Conservation (phyloP, 257 asterid species). For the Echium plantagineum region DNA sequence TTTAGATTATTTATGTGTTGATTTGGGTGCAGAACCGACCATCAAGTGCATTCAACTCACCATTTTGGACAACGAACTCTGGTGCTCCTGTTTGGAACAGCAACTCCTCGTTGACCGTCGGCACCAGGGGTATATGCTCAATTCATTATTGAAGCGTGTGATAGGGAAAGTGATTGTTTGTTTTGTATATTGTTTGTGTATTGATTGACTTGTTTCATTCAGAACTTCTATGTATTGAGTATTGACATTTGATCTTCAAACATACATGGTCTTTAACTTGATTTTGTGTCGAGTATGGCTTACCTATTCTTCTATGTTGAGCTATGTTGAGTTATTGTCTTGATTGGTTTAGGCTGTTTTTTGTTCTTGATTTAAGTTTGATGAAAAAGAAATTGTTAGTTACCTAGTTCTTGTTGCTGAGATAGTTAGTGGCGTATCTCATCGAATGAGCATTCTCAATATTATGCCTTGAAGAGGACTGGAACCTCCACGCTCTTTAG, state of each 20-base stretch:
- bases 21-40: conserved; percentile 63
- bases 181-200: too few relatives aligned
- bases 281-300: neutral
- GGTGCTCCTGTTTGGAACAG: conserved; percentile 94
- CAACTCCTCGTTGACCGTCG: conserved; percentile 71
- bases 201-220: neutral
- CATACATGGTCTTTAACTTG: neutral
- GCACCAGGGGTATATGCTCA: conserved; percentile 49
- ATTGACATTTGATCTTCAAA: neutral
- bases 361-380: neutral
- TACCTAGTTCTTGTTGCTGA: neutral
- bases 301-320: neutral
- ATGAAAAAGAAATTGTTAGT: neutral
- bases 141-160: neutral
- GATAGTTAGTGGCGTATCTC: too few relatives aligned
- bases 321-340: neutral
- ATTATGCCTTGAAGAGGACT: too few relatives aligned
- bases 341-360: neutral
- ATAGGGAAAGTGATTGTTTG: neutral
- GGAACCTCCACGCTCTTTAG: too few relatives aligned
- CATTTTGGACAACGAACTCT: conserved; percentile 71
- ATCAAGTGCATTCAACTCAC: conserved; percentile 67
- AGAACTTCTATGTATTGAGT: too few relatives aligned
- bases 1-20: neutral
- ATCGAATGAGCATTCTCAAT: too few relatives aligned